Base-by-base conservation (phyloP, 257 asterid species). In the Solanum sitiens region DNA sequence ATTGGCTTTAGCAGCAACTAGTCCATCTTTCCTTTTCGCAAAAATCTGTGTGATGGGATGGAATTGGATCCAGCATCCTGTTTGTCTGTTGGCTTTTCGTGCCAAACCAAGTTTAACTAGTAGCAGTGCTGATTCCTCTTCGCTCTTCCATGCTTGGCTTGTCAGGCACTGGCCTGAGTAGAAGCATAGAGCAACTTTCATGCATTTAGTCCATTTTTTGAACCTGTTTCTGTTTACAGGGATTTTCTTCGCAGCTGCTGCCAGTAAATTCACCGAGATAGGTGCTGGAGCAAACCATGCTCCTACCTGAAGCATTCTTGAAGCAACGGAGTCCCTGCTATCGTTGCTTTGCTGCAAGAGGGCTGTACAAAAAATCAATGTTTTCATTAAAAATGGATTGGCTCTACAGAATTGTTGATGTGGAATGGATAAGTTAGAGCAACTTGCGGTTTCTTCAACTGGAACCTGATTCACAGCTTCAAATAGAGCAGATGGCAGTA, bases 241-340 rank as follows among this genome's bases (percentile, higher is more conserved):
- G 47, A 95, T 89, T 35, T 92, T 86, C 39, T 90, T 91, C 25
- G 97, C 97, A 12, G 99, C 96, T 11, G 94, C 89, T 25, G 98
- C 91, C n/a, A 96, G 89, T 83, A 95, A 73, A 86, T 88, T 92
- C 30, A 90, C 92, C 13, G 98, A 91, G 86, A 94, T 65, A 0
- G 98, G 98, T 33, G 97, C 88, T 7, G 95, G 94, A n/a, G 98
- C 97, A 4, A 96, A 89, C 98, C 99, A 96, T 5, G 94, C 95
- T 2, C 98, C 98, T 2, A 90, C 96, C 71, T 92, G 96, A 89
- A 96, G 94, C 97, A 95, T 93, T 90, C 94, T 92, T 25, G 91
- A 91, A 44, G 94, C 92, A 10, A 93, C 89, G 8, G 87, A 86
- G 40, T 93, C 92, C 85, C 88, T 86, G 23, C 87, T 90, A 21